Evolutionary conservation across 805 yeast genomes (phyloP).

Genomic region (Metschnikowia chrysomelidarum): DNA sequence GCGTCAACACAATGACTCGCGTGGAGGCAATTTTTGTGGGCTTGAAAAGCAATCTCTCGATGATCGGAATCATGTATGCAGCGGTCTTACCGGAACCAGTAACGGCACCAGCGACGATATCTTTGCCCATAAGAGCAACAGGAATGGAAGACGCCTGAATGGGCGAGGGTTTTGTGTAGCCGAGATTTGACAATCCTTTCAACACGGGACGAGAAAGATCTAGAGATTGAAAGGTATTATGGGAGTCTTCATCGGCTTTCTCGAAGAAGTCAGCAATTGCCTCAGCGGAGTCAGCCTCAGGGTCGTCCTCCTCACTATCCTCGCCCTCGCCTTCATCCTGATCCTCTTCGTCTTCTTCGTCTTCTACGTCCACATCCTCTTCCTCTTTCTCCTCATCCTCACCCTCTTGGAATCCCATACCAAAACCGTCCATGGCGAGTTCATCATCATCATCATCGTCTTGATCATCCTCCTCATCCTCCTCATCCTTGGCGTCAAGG

Average conservation of each 20-base stretch:
- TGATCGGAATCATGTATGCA: conserved; percentile 93
- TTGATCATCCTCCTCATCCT: conserved; percentile 22
- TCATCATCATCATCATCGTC: conserved; percentile 38
- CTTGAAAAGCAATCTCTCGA: conserved; percentile 86
- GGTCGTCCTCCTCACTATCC: conserved; percentile 19
- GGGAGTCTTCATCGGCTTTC: conserved; percentile 43
- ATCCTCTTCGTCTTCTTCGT: conserved; percentile 17
- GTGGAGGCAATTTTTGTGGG: conserved; percentile 86
- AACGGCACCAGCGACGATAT: conserved; percentile 97
- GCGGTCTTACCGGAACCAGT: conserved; percentile 99
- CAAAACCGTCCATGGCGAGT: conserved; percentile 44
- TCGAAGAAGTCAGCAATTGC: conserved; percentile 77
- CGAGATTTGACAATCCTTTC: conserved; percentile 76
- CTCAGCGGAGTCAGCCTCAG: conserved; percentile 62
- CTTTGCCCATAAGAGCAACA: conserved; percentile 88
- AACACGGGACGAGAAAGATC: conserved; percentile 87
- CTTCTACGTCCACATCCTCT: conserved; percentile 17
- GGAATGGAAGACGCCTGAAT: conserved; percentile 94
- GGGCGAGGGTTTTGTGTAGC: conserved; percentile 88
- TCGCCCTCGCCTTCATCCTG: conserved; percentile 21
- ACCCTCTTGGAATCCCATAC: conserved; percentile 46
- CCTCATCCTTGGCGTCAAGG: conserved; percentile 27
- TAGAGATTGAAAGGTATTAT: conserved; percentile 69
- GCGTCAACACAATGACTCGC: conserved; percentile 86
- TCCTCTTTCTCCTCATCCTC: conserved; percentile 12